Percentiles rank a stretch among this genome's conserved stretches.
Conservation (phyloP, 106 monocot species). For the Cymbidium sinense region DNA sequence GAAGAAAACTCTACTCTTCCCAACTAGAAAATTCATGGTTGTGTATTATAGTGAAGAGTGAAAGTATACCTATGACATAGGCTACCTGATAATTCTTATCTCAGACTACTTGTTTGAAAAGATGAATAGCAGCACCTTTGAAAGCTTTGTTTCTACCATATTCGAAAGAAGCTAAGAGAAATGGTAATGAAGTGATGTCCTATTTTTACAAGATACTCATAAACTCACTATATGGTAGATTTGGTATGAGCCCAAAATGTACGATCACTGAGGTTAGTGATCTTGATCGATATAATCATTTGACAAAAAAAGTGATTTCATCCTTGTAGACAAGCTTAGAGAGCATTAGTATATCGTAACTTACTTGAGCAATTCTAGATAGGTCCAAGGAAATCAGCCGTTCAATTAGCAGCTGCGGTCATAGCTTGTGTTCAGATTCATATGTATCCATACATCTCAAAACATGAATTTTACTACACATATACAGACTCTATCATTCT, state of each 20-base stretch:
- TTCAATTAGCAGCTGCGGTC: too few species aligned
- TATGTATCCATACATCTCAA: too few species aligned
- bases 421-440: too few species aligned
- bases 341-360: constrained; percentile 15
- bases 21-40: not conserved
- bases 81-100: constrained; percentile 9
- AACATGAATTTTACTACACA: too few species aligned
- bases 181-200: constrained; percentile 14
- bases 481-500: too few species aligned
- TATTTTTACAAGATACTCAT: constrained; percentile 22
- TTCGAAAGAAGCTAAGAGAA: not conserved
- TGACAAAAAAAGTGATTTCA: not conserved
- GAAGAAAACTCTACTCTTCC: constrained; percentile 6
- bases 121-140: constrained; percentile 1
- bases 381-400: too few species aligned
- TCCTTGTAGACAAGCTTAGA: constrained; percentile 1
- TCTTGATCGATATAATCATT: constrained; percentile 6
- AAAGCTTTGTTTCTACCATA: not conserved
- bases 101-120: constrained; percentile 16
- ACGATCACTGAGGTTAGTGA: constrained; percentile 7
- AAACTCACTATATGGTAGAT: constrained; percentile 18
- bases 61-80: constrained; percentile 10
- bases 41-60: constrained; percentile 23
- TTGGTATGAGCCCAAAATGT: constrained; percentile 20
- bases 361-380: constrained; percentile 3